Evolutionary conservation across 1,284 basidiomycete species (phyloP).

Genomic region (Cryptococcus depauperatus): DNA sequence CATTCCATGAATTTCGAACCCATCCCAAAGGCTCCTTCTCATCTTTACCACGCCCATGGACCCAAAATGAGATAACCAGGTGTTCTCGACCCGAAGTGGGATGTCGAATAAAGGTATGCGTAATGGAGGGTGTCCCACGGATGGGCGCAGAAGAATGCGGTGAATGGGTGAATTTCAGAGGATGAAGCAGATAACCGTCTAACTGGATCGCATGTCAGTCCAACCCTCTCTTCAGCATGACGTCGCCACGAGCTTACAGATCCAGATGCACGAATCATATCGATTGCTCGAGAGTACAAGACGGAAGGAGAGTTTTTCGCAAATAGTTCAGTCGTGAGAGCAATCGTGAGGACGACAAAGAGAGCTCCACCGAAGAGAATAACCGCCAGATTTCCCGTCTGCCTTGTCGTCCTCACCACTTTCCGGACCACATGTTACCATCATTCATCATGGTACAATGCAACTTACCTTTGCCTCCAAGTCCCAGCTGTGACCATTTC

Average conservation of each 20-base stretch:
- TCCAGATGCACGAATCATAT: constrained; percentile 66
- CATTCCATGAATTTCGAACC: constrained; percentile 15
- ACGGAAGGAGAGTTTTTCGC: constrained; percentile 88
- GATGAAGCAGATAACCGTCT: constrained; percentile 40
- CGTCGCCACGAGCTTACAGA: constrained; percentile 48
- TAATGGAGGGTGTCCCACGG: constrained; percentile 37
- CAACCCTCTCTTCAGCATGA: background rate
- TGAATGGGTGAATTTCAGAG: constrained; percentile 42
- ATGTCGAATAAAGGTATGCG: constrained; percentile 32
- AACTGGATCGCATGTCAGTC: constrained; percentile 20
- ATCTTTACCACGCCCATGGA: constrained; percentile 40
- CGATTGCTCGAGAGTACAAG: constrained; percentile 75
- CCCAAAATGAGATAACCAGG: constrained; percentile 43
- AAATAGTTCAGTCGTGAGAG: constrained; percentile 79
- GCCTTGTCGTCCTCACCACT: constrained; percentile 72
- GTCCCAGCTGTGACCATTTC: constrained; percentile 69
- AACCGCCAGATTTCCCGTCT: constrained; percentile 71
- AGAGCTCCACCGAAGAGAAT: constrained; percentile 75
- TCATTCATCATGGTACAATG: background rate
- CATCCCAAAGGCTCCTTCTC: constrained; percentile 35
- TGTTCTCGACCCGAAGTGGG: constrained; percentile 40
- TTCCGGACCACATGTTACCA: constrained; percentile 1
- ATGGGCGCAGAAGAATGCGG: constrained; percentile 37
- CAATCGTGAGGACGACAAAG: constrained; percentile 72
- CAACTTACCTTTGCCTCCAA: constrained; percentile 70